A percentile compares a stretch with the other conserved stretches of the same genome.
phyloP scores from a whole-genome alignment of 2,329 filamentous ascomycete species.

The Botrytis fragariae region DNA sequence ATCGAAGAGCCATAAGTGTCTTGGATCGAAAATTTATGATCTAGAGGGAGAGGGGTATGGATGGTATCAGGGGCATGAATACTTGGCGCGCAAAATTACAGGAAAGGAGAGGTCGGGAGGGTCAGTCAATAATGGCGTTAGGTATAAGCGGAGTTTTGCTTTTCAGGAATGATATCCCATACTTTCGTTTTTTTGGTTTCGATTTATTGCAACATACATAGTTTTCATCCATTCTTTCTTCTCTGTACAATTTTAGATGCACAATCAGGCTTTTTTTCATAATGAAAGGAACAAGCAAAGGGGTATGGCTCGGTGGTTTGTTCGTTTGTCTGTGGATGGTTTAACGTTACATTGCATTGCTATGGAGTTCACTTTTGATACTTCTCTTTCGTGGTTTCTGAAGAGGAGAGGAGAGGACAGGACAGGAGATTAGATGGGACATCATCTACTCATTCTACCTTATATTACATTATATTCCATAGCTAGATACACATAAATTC shows the following conservation, averaged over 20 bases:
- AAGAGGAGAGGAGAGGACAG: not conserved
- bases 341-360: conserved; percentile 1
- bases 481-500: not conserved
- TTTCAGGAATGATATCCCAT: conserved; percentile 18
- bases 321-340: not conserved
- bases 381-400: not conserved
- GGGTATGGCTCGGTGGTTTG: not conserved
- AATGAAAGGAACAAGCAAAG: not conserved
- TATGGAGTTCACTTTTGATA: not conserved
- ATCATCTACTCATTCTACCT: not conserved
- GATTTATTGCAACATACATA: not conserved
- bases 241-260: conserved; percentile 2
- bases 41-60: not conserved
- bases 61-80: not conserved
- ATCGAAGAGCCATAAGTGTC: conserved; percentile 63
- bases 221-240: not conserved
- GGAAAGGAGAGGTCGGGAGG: not conserved
- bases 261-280: not conserved
- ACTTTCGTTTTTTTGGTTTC: conserved; percentile 20
- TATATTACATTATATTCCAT: not conserved
- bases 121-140: not conserved
- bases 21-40: conserved; percentile 57
- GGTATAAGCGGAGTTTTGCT: conserved; percentile 11
- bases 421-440: not conserved
- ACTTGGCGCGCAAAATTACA: conserved; percentile 16